Percentiles rank a stretch among this genome's conserved stretches.
These are phyloP conservation scores for Casuarina glauca DNA, from an alignment of 306 rosid genomes.

Conservation along the genomic window DNA sequence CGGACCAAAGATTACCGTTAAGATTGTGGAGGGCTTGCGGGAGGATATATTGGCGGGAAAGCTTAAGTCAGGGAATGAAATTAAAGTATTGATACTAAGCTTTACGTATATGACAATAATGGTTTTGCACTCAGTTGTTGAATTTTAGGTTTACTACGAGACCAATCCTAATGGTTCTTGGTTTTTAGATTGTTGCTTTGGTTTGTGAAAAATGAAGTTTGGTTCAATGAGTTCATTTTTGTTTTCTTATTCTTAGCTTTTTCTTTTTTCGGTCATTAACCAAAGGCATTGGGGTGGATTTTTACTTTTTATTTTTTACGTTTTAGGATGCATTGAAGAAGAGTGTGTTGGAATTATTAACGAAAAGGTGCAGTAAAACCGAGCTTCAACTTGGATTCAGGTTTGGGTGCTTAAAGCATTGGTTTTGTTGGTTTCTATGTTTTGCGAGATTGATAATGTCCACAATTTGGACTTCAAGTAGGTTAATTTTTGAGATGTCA, in stretches of 20 bases:
- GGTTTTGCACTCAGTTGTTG: background rate
- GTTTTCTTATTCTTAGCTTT: no score
- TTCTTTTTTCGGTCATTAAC: background rate
- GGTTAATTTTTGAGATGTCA: constrained; percentile 24
- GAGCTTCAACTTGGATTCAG: constrained; percentile 62
- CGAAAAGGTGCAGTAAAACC: constrained; percentile 45
- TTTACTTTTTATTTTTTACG: constrained; percentile 37
- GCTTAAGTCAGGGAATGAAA: constrained; percentile 91
- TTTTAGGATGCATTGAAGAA: constrained; percentile 73
- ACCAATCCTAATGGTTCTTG: background rate
- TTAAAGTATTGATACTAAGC: constrained; percentile 53
- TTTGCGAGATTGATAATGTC: background rate
- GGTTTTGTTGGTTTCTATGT: background rate
- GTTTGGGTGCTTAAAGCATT: constrained; percentile 19
- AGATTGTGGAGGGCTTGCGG: constrained; percentile 86
- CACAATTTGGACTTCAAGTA: constrained; percentile 22
- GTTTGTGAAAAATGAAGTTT: background rate
- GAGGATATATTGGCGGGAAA: constrained; percentile 80
- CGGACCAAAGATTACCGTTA: constrained; percentile 78
- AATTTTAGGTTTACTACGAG: background rate
- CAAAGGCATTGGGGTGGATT: constrained; percentile 23
- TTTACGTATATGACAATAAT: background rate
- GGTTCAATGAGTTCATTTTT: background rate
- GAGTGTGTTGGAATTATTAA: constrained; percentile 46
- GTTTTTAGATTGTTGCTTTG: background rate